A percentile compares a stretch with the other conserved stretches of the same genome.
These are phyloP conservation scores for Karstenula rhodostoma DNA, from an alignment of 2,329 filamentous ascomycete species.

Conservation along the genomic window DNA sequence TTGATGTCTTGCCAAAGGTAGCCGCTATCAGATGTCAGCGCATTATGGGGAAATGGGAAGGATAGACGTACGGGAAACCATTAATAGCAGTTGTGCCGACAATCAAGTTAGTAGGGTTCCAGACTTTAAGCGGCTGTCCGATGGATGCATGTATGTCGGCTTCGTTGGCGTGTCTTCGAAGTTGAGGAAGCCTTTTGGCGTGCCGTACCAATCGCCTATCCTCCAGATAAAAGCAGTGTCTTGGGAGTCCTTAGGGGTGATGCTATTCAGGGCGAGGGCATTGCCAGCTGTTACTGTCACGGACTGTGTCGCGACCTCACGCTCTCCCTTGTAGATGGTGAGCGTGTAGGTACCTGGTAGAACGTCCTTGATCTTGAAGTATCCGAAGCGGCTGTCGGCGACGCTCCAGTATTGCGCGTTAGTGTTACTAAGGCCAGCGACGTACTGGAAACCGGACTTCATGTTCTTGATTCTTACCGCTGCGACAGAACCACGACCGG, in stretches of 20 bases:
- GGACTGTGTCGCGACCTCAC: conserved; percentile 45
- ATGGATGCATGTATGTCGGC: conserved; percentile 55
- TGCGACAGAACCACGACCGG: conserved; percentile 27
- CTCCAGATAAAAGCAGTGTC: conserved; percentile 63
- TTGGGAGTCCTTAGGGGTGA: conserved; percentile 57
- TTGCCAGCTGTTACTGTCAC: conserved; percentile 56
- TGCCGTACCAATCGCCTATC: conserved; percentile 70
- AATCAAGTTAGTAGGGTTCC: conserved; percentile 30
- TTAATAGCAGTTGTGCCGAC: conserved; percentile 17
- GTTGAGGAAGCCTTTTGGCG: conserved; percentile 66
- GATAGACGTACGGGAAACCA: not conserved
- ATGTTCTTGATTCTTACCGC: conserved; percentile 47
- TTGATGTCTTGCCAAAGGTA: conserved; percentile 56
- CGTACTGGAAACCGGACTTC: conserved; percentile 50
- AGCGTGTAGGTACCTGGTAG: conserved; percentile 71
- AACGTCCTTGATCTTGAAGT: conserved; percentile 65
- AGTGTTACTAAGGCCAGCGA: conserved; percentile 47
- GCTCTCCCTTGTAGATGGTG: conserved; percentile 64
- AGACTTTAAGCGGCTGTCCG: conserved; percentile 39
- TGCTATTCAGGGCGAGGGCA: conserved; percentile 58
- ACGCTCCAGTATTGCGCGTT: conserved; percentile 51
- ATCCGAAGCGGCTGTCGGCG: conserved; percentile 51
- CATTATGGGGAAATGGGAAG: not conserved
- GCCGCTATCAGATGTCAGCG: conserved; percentile 21
- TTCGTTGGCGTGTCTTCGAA: conserved; percentile 51